A percentile compares a stretch with the other conserved stretches of the same genome.
These are phyloP conservation scores for Hypoxylon lenormandii DNA, from an alignment of 495 filamentous ascomycete species.

Conservation along the genomic window DNA sequence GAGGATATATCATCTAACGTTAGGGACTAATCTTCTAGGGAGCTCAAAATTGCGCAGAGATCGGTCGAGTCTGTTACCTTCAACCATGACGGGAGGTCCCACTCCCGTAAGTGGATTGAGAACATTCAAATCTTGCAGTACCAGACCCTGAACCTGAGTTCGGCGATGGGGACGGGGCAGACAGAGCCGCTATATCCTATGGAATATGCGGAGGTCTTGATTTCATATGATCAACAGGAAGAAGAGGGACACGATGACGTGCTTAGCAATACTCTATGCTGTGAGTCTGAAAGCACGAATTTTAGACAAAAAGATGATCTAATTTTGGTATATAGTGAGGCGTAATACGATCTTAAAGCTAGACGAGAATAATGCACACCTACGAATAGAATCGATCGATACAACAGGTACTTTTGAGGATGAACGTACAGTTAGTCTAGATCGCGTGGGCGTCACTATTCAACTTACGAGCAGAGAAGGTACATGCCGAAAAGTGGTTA, in stretches of 20 bases:
- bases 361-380: conserved; percentile 1
- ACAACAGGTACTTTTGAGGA: conserved; percentile 2
- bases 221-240: conserved; percentile 9
- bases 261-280: conserved; percentile 7
- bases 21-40: not conserved
- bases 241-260: conserved; percentile 1
- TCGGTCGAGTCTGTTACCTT: conserved; percentile 14
- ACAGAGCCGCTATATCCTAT: not conserved
- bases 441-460: conserved; percentile 2
- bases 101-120: conserved; percentile 9
- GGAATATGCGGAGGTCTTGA: conserved; percentile 15
- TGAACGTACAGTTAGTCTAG: conserved; percentile 3
- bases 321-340: not conserved
- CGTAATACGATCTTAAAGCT: conserved; percentile 6
- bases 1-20: not conserved
- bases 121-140: conserved; percentile 20
- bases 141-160: not conserved
- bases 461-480: conserved; percentile 17
- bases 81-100: not conserved
- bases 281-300: not conserved
- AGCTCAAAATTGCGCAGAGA: conserved; percentile 16
- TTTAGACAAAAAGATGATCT: not conserved
- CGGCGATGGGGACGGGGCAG: not conserved
- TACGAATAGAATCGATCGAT: conserved; percentile 8
- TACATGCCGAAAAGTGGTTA: not conserved